These are phyloP conservation scores for Sanguinoderma infundibulare DNA, from an alignment of 1,284 basidiomycete species.

Conservation along the genomic window DNA sequence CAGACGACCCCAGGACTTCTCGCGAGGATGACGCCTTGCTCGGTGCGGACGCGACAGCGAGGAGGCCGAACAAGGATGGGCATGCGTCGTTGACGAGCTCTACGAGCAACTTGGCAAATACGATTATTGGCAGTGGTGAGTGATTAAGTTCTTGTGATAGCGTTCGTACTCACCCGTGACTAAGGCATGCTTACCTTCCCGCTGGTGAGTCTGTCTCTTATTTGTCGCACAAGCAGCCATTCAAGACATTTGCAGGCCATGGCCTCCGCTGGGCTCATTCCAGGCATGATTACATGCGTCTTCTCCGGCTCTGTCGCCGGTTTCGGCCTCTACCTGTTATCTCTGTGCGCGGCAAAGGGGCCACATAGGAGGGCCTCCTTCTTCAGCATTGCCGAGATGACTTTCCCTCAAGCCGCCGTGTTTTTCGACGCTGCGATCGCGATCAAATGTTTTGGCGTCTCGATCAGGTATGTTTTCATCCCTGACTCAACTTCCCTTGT, in stretches of 20 bases:
- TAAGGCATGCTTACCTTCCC: slow-evolving; percentile 86
- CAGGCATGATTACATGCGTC: slow-evolving; percentile 88
- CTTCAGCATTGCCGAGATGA: slow-evolving; percentile 84
- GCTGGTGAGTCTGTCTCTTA: slow-evolving; percentile 50
- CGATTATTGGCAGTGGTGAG: slow-evolving; percentile 87
- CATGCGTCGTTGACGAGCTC: slow-evolving; percentile 69
- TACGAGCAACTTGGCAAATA: slow-evolving; percentile 82
- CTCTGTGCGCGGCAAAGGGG: slow-evolving; percentile 83
- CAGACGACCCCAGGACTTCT: slow-evolving; percentile 22
- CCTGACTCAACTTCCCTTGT: slow-evolving; percentile 20
- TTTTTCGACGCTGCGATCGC: slow-evolving; percentile 96
- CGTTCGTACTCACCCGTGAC: slow-evolving; percentile 6
- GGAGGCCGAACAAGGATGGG: slow-evolving; percentile 52
- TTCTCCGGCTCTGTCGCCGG: slow-evolving; percentile 82
- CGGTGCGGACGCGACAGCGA: slow-evolving; percentile 42
- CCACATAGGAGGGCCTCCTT: slow-evolving; percentile 83
- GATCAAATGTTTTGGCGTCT: slow-evolving; percentile 96
- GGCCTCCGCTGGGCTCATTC: slow-evolving; percentile 84
- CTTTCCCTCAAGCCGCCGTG: slow-evolving; percentile 83
- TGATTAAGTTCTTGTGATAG: slow-evolving; percentile 24
- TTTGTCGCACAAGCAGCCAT: not conserved
- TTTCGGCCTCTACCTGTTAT: slow-evolving; percentile 91
- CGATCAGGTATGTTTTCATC: slow-evolving; percentile 67
- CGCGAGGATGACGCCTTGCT: slow-evolving; percentile 55
- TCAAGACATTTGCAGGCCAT: slow-evolving; percentile 58